These are phyloP conservation scores for Vigna mungo DNA, from an alignment of 306 rosid genomes.

Conservation along the genomic window DNA sequence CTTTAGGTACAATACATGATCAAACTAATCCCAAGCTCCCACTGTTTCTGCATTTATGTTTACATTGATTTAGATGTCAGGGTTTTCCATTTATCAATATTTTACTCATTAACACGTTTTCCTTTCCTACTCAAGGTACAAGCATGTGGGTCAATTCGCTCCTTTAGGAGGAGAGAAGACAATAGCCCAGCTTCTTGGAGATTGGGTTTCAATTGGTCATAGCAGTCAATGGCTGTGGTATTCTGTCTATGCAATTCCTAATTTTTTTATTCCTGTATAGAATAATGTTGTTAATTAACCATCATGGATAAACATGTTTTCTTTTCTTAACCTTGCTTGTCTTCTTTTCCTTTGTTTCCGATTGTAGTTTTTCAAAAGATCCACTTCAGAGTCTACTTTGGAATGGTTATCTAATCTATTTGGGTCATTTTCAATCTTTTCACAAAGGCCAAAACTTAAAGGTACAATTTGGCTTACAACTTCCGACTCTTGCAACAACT, in stretches of 20 bases:
- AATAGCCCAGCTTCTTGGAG: constrained; percentile 98
- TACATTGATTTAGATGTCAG: constrained; percentile 7
- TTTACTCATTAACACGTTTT: constrained; percentile 35
- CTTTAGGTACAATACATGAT: constrained; percentile 68
- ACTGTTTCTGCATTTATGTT: not conserved
- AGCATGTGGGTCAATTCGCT: constrained; percentile 97
- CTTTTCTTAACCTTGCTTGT: constrained; percentile 15
- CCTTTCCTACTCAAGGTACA: constrained; percentile 67
- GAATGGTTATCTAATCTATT: constrained; percentile 77
- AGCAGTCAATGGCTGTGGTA: constrained; percentile 99
- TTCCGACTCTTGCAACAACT: constrained; percentile 30
- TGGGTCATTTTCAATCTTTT: constrained; percentile 85
- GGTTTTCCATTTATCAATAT: constrained; percentile 7
- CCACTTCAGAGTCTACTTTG: constrained; percentile 78
- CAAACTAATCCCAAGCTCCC: constrained; percentile 17
- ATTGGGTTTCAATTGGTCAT: constrained; percentile 93
- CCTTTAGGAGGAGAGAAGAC: constrained; percentile 98
- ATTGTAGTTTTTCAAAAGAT: constrained; percentile 75
- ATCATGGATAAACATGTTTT: not conserved
- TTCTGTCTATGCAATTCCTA: constrained; percentile 69
- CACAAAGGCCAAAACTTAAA: constrained; percentile 70
- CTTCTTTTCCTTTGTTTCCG: constrained; percentile 16
- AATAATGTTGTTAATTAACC: not conserved
- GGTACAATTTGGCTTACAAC: constrained; percentile 52
- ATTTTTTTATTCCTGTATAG: constrained; percentile 7